A percentile compares a stretch with the other conserved stretches of the same genome.
phyloP scores from a whole-genome alignment of 1,284 basidiomycete genomes.

The Melampsora abietis-canadensis region DNA sequence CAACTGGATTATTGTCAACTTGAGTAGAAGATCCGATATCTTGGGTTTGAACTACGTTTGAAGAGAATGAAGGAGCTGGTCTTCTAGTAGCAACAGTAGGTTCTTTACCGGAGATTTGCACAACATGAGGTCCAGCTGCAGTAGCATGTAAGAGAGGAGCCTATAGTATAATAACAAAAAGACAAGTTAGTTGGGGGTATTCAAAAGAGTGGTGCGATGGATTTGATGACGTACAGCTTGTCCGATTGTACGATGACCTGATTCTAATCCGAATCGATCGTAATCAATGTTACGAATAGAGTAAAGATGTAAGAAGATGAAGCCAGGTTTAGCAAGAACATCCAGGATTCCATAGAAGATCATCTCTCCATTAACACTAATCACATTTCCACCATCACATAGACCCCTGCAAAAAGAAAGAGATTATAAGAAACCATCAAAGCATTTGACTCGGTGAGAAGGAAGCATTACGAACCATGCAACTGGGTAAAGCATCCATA shows the following conservation, averaged over 20 bases:
- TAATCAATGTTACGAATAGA: slow-evolving; percentile 48
- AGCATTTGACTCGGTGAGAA: background rate
- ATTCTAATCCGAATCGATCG: slow-evolving; percentile 44
- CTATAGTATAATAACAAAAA: too few relatives aligned
- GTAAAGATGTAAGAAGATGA: slow-evolving; percentile 50
- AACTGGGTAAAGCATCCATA: slow-evolving; percentile 61
- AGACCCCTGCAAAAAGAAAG: slow-evolving; percentile 57
- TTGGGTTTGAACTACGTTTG: too few relatives aligned
- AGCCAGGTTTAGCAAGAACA: slow-evolving; percentile 58
- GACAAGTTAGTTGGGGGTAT: too few relatives aligned
- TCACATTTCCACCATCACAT: slow-evolving; percentile 59
- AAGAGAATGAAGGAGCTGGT: too few relatives aligned
- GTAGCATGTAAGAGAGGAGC: too few relatives aligned
- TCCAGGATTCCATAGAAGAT: slow-evolving; percentile 64
- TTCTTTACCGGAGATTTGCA: too few relatives aligned
- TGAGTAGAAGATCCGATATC: too few relatives aligned
- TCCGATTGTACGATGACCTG: background rate
- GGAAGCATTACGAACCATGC: slow-evolving; percentile 53
- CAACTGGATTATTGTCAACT: too few relatives aligned
- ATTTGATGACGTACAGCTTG: background rate
- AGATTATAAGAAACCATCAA: too few relatives aligned
- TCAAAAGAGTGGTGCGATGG: too few relatives aligned
- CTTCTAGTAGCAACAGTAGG: too few relatives aligned
- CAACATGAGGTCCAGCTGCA: too few relatives aligned
- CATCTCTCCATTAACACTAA: slow-evolving; percentile 57